Evolutionary conservation across 2,329 filamentous ascomycete species (phyloP), one percentile per base, ranked within the genome.

Genomic region (Aspergillus uvarum): DNA sequence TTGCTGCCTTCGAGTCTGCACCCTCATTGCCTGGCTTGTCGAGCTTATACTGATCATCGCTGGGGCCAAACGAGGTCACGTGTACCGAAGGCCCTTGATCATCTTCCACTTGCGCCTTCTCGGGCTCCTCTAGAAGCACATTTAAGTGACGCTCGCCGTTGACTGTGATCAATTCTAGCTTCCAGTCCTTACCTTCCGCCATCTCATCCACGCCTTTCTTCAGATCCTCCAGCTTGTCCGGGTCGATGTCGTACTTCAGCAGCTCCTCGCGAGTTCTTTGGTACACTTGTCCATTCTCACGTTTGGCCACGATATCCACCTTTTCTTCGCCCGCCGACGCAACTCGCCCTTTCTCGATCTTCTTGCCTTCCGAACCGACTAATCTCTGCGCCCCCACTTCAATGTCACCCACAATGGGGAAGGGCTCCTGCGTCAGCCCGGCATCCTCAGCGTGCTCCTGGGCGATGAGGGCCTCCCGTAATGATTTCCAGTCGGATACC

Each of bases 181-280:
- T 89, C 92, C 92, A 96, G 16, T 87, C 86, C 65, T 87, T 85
- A 7, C 88, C 86, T 2, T 87, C 85, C 0, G 91, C 90, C 47
- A 90, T 71, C 67, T 86, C 83, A 71, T 90, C 82, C 59, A 96
- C 76, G 70, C 90, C 81, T 63, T 87, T 82, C 68, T 84, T 84
- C 71, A 96, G 80, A 50, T 87, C 81, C 67, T 93, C 87, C 3
- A 96, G 81, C 48, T 87, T 82, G 51, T 88, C 83, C 0, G 84
- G 84, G 56, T 88, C 84, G 31, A 94, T 79, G 14, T 89, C 85
- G 49, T 91, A 77, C 67, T 85, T 84, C 69, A 87, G 84, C 42
- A 96, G 79, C 63, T 93, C 87, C 38, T 88, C 85, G 29, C 86
- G 82, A 4, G 82, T 85, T 56, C 92, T 76, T 42, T 84, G 79